Conservation (phyloP, 306 rosid species). For the Medicago truncatula region MtrunA17r5.0-ANR NC_053042.1:51484501-51485000, state of each 20-base stretch:
- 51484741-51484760: background rate
- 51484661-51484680: background rate
- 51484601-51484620: no score
- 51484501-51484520: no score
- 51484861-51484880: constrained; percentile 5
- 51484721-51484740: background rate
- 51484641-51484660: background rate
- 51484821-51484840: background rate
- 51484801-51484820: background rate
- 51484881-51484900: background rate
- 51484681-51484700: background rate
- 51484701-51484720: background rate
- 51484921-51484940: background rate
- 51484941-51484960: background rate
- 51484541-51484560: no score
- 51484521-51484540: no score
- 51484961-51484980: background rate
- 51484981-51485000: background rate
- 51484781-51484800: background rate
- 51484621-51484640: no score
- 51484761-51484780: background rate
- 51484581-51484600: no score
- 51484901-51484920: background rate
- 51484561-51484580: no score
- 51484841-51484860: background rate